Conservation (phyloP, 371 early-diverging fungal genomes). For the Apophysomyces elegans region DNA sequence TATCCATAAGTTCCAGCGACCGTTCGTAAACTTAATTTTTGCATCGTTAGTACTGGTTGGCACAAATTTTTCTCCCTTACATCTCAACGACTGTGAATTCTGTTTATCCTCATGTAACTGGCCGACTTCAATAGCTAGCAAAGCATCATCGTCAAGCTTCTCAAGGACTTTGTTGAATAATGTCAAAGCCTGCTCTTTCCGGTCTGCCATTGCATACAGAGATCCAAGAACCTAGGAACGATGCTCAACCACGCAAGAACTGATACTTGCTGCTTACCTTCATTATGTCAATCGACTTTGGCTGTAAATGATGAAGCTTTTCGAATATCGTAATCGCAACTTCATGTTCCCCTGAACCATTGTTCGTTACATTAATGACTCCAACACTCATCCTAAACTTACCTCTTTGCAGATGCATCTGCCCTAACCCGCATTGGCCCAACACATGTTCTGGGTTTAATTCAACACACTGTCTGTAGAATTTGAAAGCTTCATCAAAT, state of each 20-base stretch:
- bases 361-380: not conserved
- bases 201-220: slow-evolving; percentile 66
- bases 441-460: slow-evolving; percentile 69
- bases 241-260: not conserved
- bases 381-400: not conserved
- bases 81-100: slow-evolving; percentile 53
- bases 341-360: slow-evolving; percentile 42
- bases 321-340: slow-evolving; percentile 77
- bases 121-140: slow-evolving; percentile 64
- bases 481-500: slow-evolving; percentile 72
- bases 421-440: slow-evolving; percentile 82
- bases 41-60: too few relatives aligned
- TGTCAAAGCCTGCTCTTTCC: slow-evolving; percentile 66
- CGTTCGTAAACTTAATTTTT: slow-evolving; percentile 37
- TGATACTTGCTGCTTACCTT: slow-evolving; percentile 40
- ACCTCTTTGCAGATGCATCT: slow-evolving; percentile 64
- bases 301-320: slow-evolving; percentile 66
- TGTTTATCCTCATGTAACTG: slow-evolving; percentile 65
- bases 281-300: slow-evolving; percentile 66
- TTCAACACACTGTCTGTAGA: slow-evolving; percentile 70
- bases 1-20: slow-evolving; percentile 25
- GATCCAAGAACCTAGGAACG: slow-evolving; percentile 56
- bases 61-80: slow-evolving; percentile 36
- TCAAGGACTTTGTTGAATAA: slow-evolving; percentile 63
- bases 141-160: slow-evolving; percentile 57